A percentile compares a stretch with the other conserved stretches of the same genome.
These are phyloP conservation scores for Gamarada debralockiae DNA, from an alignment of 495 filamentous ascomycete species.

Conservation along the genomic window DNA sequence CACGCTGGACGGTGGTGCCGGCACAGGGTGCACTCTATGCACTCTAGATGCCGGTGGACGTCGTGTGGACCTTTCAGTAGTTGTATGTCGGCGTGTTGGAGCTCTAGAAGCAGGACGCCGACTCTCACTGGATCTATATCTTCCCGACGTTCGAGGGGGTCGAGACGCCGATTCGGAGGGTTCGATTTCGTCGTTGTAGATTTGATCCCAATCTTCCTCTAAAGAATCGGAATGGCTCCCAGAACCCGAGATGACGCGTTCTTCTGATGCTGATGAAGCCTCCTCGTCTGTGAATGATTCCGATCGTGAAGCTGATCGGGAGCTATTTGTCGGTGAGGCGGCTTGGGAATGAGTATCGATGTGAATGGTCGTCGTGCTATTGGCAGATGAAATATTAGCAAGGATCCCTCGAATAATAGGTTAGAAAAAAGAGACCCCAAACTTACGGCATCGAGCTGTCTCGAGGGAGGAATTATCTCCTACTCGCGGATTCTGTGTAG, in stretches of 20 bases:
- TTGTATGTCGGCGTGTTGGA: slow-evolving; percentile 29
- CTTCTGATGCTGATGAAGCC: slow-evolving; percentile 43
- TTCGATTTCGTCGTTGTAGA: slow-evolving; percentile 62
- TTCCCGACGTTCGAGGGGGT: slow-evolving; percentile 15
- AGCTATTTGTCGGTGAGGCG: slow-evolving; percentile 26
- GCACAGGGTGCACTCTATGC: slow-evolving; percentile 24
- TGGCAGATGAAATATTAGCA: slow-evolving; percentile 3
- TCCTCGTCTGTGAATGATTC: slow-evolving; percentile 43
- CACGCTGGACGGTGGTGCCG: slow-evolving; percentile 41
- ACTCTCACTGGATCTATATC: slow-evolving; percentile 16
- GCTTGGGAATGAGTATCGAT: neutral
- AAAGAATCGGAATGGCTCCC: slow-evolving; percentile 42
- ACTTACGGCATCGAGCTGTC: slow-evolving; percentile 17
- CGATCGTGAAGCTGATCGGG: slow-evolving; percentile 8
- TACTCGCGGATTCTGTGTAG: slow-evolving; percentile 6
- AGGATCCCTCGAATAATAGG: neutral
- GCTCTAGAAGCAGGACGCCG: slow-evolving; percentile 41
- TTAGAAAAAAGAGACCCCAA: neutral
- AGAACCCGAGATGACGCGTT: slow-evolving; percentile 41
- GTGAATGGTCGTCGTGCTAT: slow-evolving; percentile 2
- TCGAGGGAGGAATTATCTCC: slow-evolving; percentile 17
- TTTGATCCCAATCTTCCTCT: slow-evolving; percentile 42
- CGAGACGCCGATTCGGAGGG: slow-evolving; percentile 81
- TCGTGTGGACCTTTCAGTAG: slow-evolving; percentile 36
- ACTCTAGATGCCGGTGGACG: slow-evolving; percentile 33